A percentile compares a stretch with the other conserved stretches of the same genome.
phyloP scores from a whole-genome alignment of 768 basidiomycete genomes.

The Gloeophyllum trabeum region DNA sequence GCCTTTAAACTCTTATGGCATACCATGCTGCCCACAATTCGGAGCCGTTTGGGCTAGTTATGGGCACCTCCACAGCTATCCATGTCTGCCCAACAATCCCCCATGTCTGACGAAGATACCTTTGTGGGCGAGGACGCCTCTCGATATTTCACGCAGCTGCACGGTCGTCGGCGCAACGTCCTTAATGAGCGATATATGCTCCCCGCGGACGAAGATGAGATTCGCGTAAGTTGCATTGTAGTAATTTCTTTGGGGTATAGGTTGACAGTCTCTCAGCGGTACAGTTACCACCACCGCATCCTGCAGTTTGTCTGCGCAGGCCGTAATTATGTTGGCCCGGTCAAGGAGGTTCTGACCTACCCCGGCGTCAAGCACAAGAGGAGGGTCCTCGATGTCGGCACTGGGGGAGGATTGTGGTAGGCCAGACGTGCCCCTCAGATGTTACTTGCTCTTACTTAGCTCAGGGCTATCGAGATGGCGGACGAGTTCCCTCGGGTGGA shows the following conservation, averaged over 20 bases:
- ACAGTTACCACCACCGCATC: slow-evolving; percentile 50
- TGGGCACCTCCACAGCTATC: too few species aligned
- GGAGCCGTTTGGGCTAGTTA: too few species aligned
- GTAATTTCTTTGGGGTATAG: neutral
- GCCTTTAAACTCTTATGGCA: too few species aligned
- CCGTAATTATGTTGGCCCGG: slow-evolving; percentile 56
- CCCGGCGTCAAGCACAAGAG: slow-evolving; percentile 12
- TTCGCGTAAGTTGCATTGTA: slow-evolving; percentile 28
- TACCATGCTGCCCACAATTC: too few species aligned
- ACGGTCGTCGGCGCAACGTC: slow-evolving; percentile 43
- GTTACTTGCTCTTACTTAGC: neutral
- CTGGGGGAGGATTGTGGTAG: slow-evolving; percentile 54
- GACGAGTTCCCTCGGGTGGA: slow-evolving; percentile 60
- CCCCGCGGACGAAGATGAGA: slow-evolving; percentile 57
- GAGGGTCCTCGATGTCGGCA: slow-evolving; percentile 56
- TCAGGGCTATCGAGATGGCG: slow-evolving; percentile 64
- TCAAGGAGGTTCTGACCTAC: slow-evolving; percentile 41
- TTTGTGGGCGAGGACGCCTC: slow-evolving; percentile 25
- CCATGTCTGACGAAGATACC: neutral
- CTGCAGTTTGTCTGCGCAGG: slow-evolving; percentile 57
- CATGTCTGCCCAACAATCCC: too few species aligned
- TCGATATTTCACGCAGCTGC: slow-evolving; percentile 39
- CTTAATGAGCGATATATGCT: slow-evolving; percentile 49
- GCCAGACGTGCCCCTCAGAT: slow-evolving; percentile 4
- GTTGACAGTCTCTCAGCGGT: slow-evolving; percentile 30